Evolutionary conservation across 352 stramenopile genomes (phyloP).

Genomic region (Phytophthora europaea): DNA sequence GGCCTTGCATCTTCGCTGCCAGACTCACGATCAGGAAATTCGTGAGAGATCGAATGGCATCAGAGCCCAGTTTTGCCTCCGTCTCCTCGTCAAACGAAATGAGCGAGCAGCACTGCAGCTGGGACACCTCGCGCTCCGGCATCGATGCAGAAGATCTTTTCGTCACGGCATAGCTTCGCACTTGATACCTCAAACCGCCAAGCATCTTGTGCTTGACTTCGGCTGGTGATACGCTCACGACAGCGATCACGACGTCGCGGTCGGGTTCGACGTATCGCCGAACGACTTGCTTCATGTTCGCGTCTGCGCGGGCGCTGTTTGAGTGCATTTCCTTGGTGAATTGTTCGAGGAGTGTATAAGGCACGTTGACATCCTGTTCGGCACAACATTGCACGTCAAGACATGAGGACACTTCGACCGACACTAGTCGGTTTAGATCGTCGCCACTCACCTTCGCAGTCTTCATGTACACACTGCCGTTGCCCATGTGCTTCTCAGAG

Average conservation of each 20-base stretch:
- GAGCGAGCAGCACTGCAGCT: slow-evolving; percentile 35
- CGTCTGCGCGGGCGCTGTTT: slow-evolving; percentile 34
- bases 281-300: slow-evolving; percentile 40
- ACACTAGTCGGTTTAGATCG: neutral
- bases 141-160: slow-evolving; percentile 31
- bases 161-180: slow-evolving; percentile 31
- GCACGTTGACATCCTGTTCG: slow-evolving; percentile 37
- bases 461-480: slow-evolving; percentile 46
- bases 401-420: neutral
- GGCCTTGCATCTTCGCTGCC: slow-evolving; percentile 35
- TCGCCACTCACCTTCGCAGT: slow-evolving; percentile 24
- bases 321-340: slow-evolving; percentile 41
- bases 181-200: slow-evolving; percentile 27
- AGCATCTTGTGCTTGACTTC: slow-evolving; percentile 41
- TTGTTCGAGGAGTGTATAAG: slow-evolving; percentile 43
- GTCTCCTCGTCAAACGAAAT: slow-evolving; percentile 34
- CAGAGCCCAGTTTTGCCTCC: slow-evolving; percentile 12
- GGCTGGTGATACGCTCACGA: slow-evolving; percentile 35
- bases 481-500: slow-evolving; percentile 35
- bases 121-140: slow-evolving; percentile 28
- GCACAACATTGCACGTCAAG: slow-evolving; percentile 6
- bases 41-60: slow-evolving; percentile 25
- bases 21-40: slow-evolving; percentile 35
- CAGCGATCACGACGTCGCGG: slow-evolving; percentile 44
- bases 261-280: slow-evolving; percentile 42